Conservation (phyloP, 169 alveolate species). For the Blepharisma undulans region DNA sequence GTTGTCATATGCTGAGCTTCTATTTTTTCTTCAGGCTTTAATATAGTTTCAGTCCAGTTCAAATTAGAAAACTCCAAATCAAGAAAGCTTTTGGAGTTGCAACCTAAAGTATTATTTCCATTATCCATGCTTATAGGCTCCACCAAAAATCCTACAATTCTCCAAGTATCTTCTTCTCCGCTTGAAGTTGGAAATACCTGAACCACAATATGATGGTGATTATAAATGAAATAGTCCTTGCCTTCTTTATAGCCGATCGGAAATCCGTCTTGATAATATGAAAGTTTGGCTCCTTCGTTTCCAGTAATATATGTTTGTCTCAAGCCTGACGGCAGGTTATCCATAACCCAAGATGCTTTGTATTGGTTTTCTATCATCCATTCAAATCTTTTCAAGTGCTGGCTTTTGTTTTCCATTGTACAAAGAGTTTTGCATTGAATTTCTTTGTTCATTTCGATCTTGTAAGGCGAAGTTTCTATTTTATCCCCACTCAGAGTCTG, state of each 20-base stretch:
- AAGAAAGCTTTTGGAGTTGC: neutral
- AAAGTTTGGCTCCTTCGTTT: neutral
- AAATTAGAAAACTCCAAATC: neutral
- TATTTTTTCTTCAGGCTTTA: neutral
- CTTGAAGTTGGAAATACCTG: neutral
- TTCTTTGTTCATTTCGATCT: neutral
- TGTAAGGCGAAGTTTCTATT: constrained; percentile 10
- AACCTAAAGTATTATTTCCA: neutral
- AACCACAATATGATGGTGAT: constrained; percentile 48
- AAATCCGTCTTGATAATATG: constrained; percentile 46
- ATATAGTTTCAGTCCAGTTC: neutral
- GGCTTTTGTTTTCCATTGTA: neutral
- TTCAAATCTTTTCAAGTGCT: constrained; percentile 1
- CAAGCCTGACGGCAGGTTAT: constrained; percentile 30
- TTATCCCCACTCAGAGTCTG: constrained; percentile 24
- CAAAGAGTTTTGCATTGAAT: neutral
- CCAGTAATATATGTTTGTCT: neutral
- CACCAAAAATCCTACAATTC: constrained; percentile 35
- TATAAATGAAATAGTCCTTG: constrained; percentile 44
- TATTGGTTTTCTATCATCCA: constrained; percentile 40
- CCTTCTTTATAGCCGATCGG: constrained; percentile 53
- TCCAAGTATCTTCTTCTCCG: neutral
- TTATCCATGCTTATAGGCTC: constrained; percentile 8
- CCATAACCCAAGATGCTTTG: constrained; percentile 39
- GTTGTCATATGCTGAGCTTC: neutral